A percentile compares a stretch with the other conserved stretches of the same genome.
phyloP scores from a whole-genome alignment of 2,329 filamentous ascomycete genomes.

The Zasmidium citrigriseum region DNA sequence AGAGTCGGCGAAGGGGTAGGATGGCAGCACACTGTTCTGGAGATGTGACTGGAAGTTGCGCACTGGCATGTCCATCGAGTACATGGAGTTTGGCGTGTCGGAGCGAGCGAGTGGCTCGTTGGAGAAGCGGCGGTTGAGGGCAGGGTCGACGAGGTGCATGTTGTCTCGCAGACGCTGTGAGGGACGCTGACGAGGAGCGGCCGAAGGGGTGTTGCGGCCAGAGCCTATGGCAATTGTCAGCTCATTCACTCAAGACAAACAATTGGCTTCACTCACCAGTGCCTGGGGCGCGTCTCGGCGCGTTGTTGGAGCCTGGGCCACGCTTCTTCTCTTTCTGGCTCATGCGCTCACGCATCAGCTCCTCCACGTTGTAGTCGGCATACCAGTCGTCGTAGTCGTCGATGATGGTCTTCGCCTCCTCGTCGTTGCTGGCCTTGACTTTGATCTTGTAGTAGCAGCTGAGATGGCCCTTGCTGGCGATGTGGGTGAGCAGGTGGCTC shows the following conservation, averaged over 20 bases:
- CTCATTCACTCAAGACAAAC: background rate
- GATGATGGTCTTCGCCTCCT: slow-evolving; percentile 61
- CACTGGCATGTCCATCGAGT: slow-evolving; percentile 17
- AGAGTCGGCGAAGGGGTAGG: slow-evolving; percentile 16
- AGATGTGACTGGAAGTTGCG: slow-evolving; percentile 25
- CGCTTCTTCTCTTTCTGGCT: slow-evolving; percentile 68
- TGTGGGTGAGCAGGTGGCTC: slow-evolving; percentile 88
- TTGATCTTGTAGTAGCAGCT: slow-evolving; percentile 80
- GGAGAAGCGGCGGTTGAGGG: slow-evolving; percentile 29
- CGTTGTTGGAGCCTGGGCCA: slow-evolving; percentile 10
- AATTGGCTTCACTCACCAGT: slow-evolving; percentile 12
- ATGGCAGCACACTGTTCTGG: background rate
- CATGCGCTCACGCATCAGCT: slow-evolving; percentile 75
- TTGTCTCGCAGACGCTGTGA: slow-evolving; percentile 27
- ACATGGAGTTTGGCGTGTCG: slow-evolving; percentile 25
- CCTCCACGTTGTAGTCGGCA: slow-evolving; percentile 66
- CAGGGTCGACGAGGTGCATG: slow-evolving; percentile 31
- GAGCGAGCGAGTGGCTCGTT: slow-evolving; percentile 29
- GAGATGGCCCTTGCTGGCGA: slow-evolving; percentile 89
- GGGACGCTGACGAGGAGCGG: slow-evolving; percentile 11
- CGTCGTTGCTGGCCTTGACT: slow-evolving; percentile 64
- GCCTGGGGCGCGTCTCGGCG: slow-evolving; percentile 18
- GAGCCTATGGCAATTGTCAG: slow-evolving; percentile 15
- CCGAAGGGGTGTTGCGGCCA: slow-evolving; percentile 27
- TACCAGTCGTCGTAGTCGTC: slow-evolving; percentile 80